A percentile compares a stretch with the other conserved stretches of the same genome.
These are phyloP conservation scores for Nicotiana knightiana DNA, from an alignment of 257 asterid genomes.

Conservation along the genomic window DNA sequence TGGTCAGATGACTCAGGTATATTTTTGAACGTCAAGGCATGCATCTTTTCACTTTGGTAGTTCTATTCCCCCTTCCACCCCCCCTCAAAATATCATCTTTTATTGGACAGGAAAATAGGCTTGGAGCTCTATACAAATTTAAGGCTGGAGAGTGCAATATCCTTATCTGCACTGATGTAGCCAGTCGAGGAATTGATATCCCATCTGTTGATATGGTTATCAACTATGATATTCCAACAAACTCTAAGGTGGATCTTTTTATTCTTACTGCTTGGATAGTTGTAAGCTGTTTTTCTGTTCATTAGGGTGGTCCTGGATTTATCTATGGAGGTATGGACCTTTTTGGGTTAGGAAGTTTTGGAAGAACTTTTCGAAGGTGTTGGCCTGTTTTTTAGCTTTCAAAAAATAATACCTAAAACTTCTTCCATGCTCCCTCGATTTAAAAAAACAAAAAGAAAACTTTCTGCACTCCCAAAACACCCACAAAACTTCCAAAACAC, in stretches of 20 bases:
- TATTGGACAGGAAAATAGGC: slow-evolving; percentile 61
- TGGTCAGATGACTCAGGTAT: slow-evolving; percentile 95
- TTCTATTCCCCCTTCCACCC: not conserved
- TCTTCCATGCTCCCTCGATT: no score
- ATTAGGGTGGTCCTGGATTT: no score
- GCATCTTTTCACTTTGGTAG: not conserved
- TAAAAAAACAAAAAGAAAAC: no score
- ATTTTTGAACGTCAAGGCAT: not conserved
- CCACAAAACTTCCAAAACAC: no score
- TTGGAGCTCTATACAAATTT: slow-evolving; percentile 77
- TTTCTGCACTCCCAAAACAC: no score
- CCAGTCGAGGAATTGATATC: slow-evolving; percentile 95
- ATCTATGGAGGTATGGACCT: no score
- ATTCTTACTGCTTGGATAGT: not conserved
- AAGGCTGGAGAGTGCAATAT: slow-evolving; percentile 87
- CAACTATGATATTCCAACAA: slow-evolving; percentile 83
- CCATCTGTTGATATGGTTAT: slow-evolving; percentile 90
- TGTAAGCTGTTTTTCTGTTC: not conserved
- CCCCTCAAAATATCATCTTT: not conserved
- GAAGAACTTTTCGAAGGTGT: no score
- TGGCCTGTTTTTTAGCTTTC: no score
- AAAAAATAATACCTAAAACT: no score
- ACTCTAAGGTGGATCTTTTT: slow-evolving; percentile 56
- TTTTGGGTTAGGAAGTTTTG: no score
- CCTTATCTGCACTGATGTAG: slow-evolving; percentile 87